Evolutionary conservation across 768 basidiomycete genomes (phyloP), one percentile per base, ranked within the genome.

Genomic region (Tylopilus rubrobrunneus): DNA sequence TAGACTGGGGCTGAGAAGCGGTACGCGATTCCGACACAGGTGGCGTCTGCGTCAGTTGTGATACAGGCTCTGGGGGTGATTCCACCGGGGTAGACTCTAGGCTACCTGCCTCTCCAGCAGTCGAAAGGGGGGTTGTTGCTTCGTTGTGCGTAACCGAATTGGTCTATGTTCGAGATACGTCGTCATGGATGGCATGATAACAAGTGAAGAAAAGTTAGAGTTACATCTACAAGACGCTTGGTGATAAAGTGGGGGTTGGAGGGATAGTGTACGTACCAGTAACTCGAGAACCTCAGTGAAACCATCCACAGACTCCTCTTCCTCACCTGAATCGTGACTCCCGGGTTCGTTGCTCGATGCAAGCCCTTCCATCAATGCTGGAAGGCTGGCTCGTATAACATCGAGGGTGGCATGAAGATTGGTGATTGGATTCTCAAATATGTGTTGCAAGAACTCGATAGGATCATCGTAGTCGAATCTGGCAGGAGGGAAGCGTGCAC

Each of bases 401-500:
- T 73, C 50, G 70, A 69, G 40, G 37, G 67, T 36, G 68, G 78
- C 69, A 75, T 81, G 54, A 71, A 70, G 34, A 60, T 82, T 56
- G 73, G 80, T 49, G 62, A 70, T 44, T 60, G 77, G 62, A 62
- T 81, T 48, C 62, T 79, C 60, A 71, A 84, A 61, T 71, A 82
- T 74, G 68, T 77, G 56, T 62, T 82, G 55, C 73, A 83, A 64
- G 74, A 76, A 55, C 71, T 80, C 39, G 53, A 73, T 51, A 53
- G 71, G 57, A 51, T 71, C 62, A 51, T 71, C 66, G 37, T 68
- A 57, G 33, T 65, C 61, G 19, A 60, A 56, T 57, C 62, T 65
- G 64, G 58, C 60, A 71, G 65, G 56, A 63, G 47, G 67, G 49
- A 60, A 41, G 23, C 10, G 48, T 33, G 63, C 50, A 44, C 52